A percentile compares a stretch with the other conserved stretches of the same genome.
Evolutionary conservation across 2,329 filamentous ascomycete species (phyloP).

Genomic region (Hyphodiscus sp.): DNA sequence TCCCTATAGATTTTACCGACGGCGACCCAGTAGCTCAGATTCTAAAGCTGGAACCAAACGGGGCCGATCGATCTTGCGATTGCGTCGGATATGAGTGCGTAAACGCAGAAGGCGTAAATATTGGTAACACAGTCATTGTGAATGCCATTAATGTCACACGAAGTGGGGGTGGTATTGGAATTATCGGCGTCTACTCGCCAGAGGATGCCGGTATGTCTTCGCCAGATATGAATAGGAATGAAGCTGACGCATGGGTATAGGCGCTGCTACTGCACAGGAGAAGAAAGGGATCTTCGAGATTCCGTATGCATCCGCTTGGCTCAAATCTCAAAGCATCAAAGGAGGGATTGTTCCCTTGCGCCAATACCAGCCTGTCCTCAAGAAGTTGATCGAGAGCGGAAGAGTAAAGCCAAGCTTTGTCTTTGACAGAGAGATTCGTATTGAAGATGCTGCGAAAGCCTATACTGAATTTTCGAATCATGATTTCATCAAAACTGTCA

Average conservation of each 20-base stretch:
- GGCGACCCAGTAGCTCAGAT: slow-evolving; percentile 29
- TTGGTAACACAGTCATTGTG: slow-evolving; percentile 17
- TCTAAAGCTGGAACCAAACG: slow-evolving; percentile 17
- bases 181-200: slow-evolving; percentile 22
- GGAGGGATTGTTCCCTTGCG: background rate
- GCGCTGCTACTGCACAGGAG: background rate
- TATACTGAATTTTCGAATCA: background rate
- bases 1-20: slow-evolving; percentile 30
- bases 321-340: background rate
- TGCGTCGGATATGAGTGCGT: slow-evolving; percentile 24
- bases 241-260: background rate
- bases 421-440: background rate
- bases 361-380: background rate
- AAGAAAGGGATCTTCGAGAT: background rate
- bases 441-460: background rate
- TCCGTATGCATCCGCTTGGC: background rate
- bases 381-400: background rate
- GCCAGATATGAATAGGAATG: no score
- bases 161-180: slow-evolving; percentile 24
- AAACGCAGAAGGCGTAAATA: slow-evolving; percentile 17
- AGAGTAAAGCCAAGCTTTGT: background rate
- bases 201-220: slow-evolving; percentile 8
- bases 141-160: slow-evolving; percentile 22
- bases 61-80: slow-evolving; percentile 22
- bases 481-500: background rate